Evolutionary conservation across 352 stramenopile species (phyloP).

Genomic region (Globisporangium viniferum): DNA sequence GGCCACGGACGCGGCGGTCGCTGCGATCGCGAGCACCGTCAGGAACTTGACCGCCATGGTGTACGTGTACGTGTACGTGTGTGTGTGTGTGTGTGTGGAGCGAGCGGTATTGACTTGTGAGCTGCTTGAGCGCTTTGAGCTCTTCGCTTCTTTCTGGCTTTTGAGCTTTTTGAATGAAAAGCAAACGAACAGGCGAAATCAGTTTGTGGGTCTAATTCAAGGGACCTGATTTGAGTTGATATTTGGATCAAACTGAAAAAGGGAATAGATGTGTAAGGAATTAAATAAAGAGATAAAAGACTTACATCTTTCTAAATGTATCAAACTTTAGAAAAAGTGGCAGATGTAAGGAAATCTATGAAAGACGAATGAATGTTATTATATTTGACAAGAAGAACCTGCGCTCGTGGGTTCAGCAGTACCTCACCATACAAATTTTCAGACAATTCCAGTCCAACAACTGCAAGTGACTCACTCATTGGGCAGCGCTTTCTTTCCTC

Average conservation of each 20-base stretch:
- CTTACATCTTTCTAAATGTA: not conserved
- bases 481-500: too few species aligned
- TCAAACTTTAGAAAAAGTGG: not conserved
- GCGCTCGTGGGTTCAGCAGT: not conserved
- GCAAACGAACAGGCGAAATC: conserved; percentile 5
- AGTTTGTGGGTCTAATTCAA: not conserved
- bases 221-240: not conserved
- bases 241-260: not conserved
- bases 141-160: too few species aligned
- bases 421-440: not conserved
- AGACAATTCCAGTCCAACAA: not conserved
- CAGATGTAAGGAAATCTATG: not conserved
- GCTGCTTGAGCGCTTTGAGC: not conserved
- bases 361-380: not conserved
- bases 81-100: not conserved
- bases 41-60: conserved; percentile 19
- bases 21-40: conserved; percentile 12
- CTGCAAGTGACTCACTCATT: too few species aligned
- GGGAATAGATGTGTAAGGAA: not conserved
- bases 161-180: not conserved
- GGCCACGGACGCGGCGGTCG: conserved; percentile 11
- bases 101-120: not conserved
- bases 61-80: not conserved
- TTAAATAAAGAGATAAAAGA: not conserved
- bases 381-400: not conserved